Evolutionary conservation across 2,329 filamentous ascomycete genomes (phyloP), one percentile per base, ranked within the genome.

Genomic region (Exophiala lecanii-corni): DNA sequence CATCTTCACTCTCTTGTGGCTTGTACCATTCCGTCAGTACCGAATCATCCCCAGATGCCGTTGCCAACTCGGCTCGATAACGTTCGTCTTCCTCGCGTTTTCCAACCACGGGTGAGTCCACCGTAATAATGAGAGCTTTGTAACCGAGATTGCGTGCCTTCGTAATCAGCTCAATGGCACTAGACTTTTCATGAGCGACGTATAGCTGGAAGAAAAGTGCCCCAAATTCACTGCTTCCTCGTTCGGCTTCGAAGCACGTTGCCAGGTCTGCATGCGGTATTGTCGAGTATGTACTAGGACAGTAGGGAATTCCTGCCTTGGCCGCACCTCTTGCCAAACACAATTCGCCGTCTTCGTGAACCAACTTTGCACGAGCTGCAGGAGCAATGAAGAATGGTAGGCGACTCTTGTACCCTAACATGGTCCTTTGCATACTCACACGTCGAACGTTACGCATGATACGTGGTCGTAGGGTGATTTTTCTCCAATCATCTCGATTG

Each of bases 51-150:
- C 45, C 49, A 19, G 35, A 30, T 20, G 39, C 33, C 6, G 36
- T 36, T 23, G 26, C 46, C 13, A 69, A 65, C 21, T 70, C 67
- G 2, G 67, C 67, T 20, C 70, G 70, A 20, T 74, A 65, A 3
- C 74, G 70, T 53, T 79, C 75, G 47, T 79, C 76, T 2, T 73
- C 74, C 49, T 79, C 76, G 13, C 76, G 72, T 53, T 79, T 72
- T 1, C 69, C 69, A 0, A 73, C 66, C 10, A 74, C 51, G 7
- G 54, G 47, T 10, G 54, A 50, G 42, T 58, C 56, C 5, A 57
- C 45, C 2, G 56, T 58, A 20, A 57, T 45, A n/a, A 57, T 40
- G 7, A 58, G 31, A n/a, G 54, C 55, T 18, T 47, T 50, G 20
- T 34, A 50, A 9, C 45, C 43, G 10, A 42, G 25, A 3, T 43